Evolutionary conservation across 1,139 yeast genomes (phyloP).

Genomic region (Scheffersomyces illinoinensis): DNA sequence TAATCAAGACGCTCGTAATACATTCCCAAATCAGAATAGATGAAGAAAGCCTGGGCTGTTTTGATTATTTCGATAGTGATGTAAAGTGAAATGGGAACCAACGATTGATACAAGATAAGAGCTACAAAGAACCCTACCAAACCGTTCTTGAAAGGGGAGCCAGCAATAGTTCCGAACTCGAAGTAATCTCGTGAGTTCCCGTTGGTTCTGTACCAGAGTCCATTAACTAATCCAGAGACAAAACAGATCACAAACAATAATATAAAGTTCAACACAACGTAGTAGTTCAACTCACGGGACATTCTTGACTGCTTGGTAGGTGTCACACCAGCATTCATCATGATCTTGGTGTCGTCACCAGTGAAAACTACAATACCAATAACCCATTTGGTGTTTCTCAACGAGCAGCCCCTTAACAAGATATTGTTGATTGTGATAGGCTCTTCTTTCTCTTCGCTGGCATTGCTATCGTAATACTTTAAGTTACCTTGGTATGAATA

Average conservation of each 20-base stretch:
- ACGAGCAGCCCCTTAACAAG: slow-evolving; percentile 51
- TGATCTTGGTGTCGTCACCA: slow-evolving; percentile 56
- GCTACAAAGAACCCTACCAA: slow-evolving; percentile 53
- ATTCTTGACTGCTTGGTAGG: slow-evolving; percentile 58
- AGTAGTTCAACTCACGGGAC: slow-evolving; percentile 51
- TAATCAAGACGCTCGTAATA: slow-evolving; percentile 53
- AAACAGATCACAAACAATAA: slow-evolving; percentile 52
- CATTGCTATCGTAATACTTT: slow-evolving; percentile 24
- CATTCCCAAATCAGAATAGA: slow-evolving; percentile 52
- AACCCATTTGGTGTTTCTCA: slow-evolving; percentile 59
- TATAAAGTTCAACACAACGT: slow-evolving; percentile 49
- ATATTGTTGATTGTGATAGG: slow-evolving; percentile 50
- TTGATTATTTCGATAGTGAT: slow-evolving; percentile 62
- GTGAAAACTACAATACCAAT: slow-evolving; percentile 54
- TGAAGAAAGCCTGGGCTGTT: slow-evolving; percentile 59
- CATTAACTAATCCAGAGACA: slow-evolving; percentile 53
- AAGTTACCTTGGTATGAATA: slow-evolving; percentile 56
- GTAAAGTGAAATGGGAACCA: slow-evolving; percentile 61
- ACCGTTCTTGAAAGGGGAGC: slow-evolving; percentile 53
- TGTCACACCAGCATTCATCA: slow-evolving; percentile 58
- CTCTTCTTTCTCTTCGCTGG: slow-evolving; percentile 29
- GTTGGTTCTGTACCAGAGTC: slow-evolving; percentile 41
- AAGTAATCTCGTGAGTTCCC: slow-evolving; percentile 41
- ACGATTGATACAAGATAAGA: slow-evolving; percentile 55
- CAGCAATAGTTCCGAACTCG: slow-evolving; percentile 54